Evolutionary conservation across 306 rosid genomes (phyloP).

Genomic region (Psophocarpus tetragonolobus): DNA sequence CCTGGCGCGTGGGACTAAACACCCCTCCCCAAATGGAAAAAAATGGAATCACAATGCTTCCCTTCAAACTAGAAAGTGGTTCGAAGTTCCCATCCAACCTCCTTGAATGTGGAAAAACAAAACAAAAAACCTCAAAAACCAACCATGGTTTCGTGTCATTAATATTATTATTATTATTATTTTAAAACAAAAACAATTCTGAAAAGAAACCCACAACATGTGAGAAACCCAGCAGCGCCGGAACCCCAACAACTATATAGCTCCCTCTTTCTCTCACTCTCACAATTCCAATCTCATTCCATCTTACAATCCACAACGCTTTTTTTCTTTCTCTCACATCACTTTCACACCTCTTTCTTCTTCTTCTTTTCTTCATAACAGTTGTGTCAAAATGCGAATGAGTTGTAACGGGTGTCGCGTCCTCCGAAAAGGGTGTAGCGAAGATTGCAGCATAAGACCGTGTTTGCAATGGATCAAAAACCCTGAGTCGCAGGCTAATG

Average conservation of each 20-base stretch:
- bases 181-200: not conserved
- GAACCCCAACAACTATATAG: slow-evolving; percentile 32
- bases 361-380: too few relatives aligned
- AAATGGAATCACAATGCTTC: not conserved
- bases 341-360: too few relatives aligned
- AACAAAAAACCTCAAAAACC: slow-evolving; percentile 49
- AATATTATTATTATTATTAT: too few relatives aligned
- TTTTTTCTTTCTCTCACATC: not conserved
- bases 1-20: not conserved
- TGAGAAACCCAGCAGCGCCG: slow-evolving; percentile 60
- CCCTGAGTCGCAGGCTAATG: slow-evolving; percentile 87
- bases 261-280: not conserved
- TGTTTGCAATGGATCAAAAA: slow-evolving; percentile 88
- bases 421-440: slow-evolving; percentile 86
- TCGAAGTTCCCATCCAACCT: slow-evolving; percentile 42
- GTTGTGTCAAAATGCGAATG: slow-evolving; percentile 70
- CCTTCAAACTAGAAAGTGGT: slow-evolving; percentile 27
- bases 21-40: slow-evolving; percentile 11
- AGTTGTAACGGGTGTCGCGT: slow-evolving; percentile 95
- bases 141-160: slow-evolving; percentile 45
- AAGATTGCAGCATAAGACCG: slow-evolving; percentile 86
- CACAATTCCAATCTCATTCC: not conserved
- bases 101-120: slow-evolving; percentile 46
- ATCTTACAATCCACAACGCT: not conserved
- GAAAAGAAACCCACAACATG: slow-evolving; percentile 43